A percentile compares a stretch with the other conserved stretches of the same genome.
These are phyloP conservation scores for Pseudohalonectria lignicola DNA, from an alignment of 2,329 filamentous ascomycete genomes.

Conservation along the genomic window DNA sequence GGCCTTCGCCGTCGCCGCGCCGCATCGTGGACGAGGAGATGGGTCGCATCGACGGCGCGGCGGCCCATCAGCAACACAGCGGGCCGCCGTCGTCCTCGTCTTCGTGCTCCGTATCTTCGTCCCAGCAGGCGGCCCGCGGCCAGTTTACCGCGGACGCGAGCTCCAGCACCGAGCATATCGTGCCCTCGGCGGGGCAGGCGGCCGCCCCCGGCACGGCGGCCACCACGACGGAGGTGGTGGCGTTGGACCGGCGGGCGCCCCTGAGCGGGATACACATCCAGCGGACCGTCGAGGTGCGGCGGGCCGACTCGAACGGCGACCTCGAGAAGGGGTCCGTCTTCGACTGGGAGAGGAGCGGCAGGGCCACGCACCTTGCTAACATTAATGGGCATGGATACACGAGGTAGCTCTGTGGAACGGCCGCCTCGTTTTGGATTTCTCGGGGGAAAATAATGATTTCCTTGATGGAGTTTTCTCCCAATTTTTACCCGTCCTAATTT, in stretches of 20 bases:
- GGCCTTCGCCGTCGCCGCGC: background rate
- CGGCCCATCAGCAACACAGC: background rate
- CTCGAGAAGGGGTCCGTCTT: background rate
- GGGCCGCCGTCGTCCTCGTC: background rate
- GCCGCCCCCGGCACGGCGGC: background rate
- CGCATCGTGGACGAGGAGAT: background rate
- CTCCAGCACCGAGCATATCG: slow-evolving; percentile 1
- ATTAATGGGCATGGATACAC: no score
- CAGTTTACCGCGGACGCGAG: no score
- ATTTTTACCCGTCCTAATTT: no score
- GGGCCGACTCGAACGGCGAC: background rate
- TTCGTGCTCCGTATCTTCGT: background rate
- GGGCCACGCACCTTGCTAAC: background rate
- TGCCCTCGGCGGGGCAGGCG: background rate
- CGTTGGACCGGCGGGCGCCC: background rate
- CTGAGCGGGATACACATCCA: background rate
- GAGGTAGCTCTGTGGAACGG: no score
- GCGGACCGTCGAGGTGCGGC: background rate
- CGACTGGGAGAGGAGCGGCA: slow-evolving; percentile 1
- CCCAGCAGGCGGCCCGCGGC: background rate
- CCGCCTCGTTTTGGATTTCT: no score
- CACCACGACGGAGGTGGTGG: background rate
- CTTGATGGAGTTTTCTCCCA: no score
- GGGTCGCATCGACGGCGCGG: no score
- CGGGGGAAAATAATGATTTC: no score